These are phyloP conservation scores for Flaveria robusta DNA, from an alignment of 129 eudicot species.

Conservation along the genomic window DNA sequence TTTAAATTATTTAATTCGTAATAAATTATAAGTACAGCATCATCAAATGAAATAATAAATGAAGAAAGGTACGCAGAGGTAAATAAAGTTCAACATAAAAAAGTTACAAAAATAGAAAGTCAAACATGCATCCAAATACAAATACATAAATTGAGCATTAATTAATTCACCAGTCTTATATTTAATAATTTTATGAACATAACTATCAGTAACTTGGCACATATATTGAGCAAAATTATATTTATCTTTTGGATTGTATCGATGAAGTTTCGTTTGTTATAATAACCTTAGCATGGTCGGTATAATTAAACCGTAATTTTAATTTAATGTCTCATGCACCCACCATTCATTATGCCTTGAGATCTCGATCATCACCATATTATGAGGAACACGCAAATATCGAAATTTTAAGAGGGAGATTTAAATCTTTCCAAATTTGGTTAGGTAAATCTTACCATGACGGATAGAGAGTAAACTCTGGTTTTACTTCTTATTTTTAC, in stretches of 20 bases:
- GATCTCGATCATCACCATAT: conserved; percentile 45
- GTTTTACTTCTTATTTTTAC: too few relatives aligned
- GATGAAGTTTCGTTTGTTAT: conserved; percentile 19
- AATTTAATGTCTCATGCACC: conserved; percentile 41
- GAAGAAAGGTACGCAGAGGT: not conserved
- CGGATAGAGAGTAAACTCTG: not conserved
- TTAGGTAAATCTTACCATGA: not conserved
- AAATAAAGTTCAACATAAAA: conserved; percentile 10
- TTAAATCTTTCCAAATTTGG: conserved; percentile 21
- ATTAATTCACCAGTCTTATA: not conserved
- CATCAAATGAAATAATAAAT: too few relatives aligned
- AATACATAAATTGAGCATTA: conserved; percentile 9
- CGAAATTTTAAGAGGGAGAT: conserved; percentile 35
- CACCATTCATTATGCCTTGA: conserved; percentile 46
- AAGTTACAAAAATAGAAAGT: conserved; percentile 18
- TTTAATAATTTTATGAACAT: conserved; percentile 27
- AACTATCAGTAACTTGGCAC: conserved; percentile 37
- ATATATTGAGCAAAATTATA: conserved; percentile 38
- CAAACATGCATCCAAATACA: conserved; percentile 13
- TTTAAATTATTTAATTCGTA: too few relatives aligned
- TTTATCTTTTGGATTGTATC: conserved; percentile 29
- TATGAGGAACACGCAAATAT: conserved; percentile 19
- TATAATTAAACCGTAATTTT: conserved; percentile 25
- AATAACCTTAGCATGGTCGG: conserved; percentile 34
- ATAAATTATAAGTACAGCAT: too few relatives aligned